phyloP scores from a whole-genome alignment of 2,329 filamentous ascomycete genomes.

The Lomentospora prolificans region DNA sequence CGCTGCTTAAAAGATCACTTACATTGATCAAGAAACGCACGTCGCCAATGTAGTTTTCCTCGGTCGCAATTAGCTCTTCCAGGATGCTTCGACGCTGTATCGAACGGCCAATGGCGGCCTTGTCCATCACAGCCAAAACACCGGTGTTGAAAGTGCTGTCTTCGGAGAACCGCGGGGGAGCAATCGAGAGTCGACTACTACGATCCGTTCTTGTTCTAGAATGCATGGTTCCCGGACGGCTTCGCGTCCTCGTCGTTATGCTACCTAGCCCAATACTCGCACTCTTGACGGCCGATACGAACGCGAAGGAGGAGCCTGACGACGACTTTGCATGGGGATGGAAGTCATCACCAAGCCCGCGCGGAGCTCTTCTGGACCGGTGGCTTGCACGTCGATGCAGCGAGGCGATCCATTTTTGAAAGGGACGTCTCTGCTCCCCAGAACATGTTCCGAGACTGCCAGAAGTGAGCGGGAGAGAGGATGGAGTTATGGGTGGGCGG shows the following conservation, averaged over 20 bases:
- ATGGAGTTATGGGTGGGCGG: conserved; percentile 6
- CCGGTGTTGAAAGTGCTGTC: conserved; percentile 35
- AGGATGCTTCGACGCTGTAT: conserved; percentile 69
- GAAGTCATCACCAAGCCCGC: not conserved
- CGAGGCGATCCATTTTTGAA: conserved; percentile 65
- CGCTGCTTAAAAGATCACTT: conserved; percentile 19
- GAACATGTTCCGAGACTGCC: not conserved
- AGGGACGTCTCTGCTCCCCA: conserved; percentile 31
- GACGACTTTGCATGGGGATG: conserved; percentile 48
- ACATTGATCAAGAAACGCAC: conserved; percentile 81
- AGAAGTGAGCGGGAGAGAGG: not conserved
- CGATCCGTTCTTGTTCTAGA: conserved; percentile 52
- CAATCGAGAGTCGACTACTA: conserved; percentile 52
- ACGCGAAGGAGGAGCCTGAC: conserved; percentile 66
- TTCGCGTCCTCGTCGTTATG: conserved; percentile 53
- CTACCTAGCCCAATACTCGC: conserved; percentile 69
- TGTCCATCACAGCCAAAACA: conserved; percentile 40
- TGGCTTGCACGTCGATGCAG: conserved; percentile 25
- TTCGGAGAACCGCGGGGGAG: conserved; percentile 52
- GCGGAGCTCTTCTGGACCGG: conserved; percentile 16
- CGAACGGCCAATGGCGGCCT: conserved; percentile 60
- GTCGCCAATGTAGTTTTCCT: conserved; percentile 82
- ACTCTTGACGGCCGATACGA: conserved; percentile 72
- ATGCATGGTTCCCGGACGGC: conserved; percentile 40
- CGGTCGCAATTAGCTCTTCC: conserved; percentile 76